Evolutionary conservation across 169 alveolate species (phyloP), one percentile per base, ranked within the genome.

Genomic region (Neospora caninum): DNA sequence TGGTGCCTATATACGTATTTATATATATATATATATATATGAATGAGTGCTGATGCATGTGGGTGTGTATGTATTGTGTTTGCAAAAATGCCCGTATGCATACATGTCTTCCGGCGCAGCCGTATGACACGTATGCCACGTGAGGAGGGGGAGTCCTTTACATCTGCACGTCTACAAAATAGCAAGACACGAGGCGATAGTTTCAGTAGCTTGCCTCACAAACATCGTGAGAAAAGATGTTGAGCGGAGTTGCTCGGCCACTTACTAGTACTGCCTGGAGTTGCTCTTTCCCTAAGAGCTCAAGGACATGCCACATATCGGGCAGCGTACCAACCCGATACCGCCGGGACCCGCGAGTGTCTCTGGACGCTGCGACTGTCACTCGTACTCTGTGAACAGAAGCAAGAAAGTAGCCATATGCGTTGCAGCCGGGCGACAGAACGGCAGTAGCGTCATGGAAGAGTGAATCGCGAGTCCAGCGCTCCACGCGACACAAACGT

Each of bases 231-330:
- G 58, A 7, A 4, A 13, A 49, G 13, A 49, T 49, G 58, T 49
- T 69, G 82, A 78, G 7, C 86, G 45, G 42, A n/a, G 13, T 49
- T 49, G 13, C 13, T 49, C 13, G 58, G 58, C 58, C 53, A 54
- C 95, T 67, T 43, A 92, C 95, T 41, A 89, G 84, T n/a, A 92
- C n/a, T 39, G 88, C 88, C 29, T 54, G 45, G 42, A 92, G 80
- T 22, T 43, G 73, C 27, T 84, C 92, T 25, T 36, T 54, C 80
- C 88, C 92, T 54, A 92, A 49, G 41, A 89, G 38, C 73, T 92
- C 95, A 69, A 92, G 49, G 16, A 92, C 92, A 64, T 92, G 95
- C 95, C 95, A 92, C 49, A 89, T 88, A 84, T 83, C 88, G 64
- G 73, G 49, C 54, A 92, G 92, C 27, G 95, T 92, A 78, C 92